Conservation (phyloP, 2,329 filamentous ascomycete genomes). For the Cytospora schulzeri region DNA sequence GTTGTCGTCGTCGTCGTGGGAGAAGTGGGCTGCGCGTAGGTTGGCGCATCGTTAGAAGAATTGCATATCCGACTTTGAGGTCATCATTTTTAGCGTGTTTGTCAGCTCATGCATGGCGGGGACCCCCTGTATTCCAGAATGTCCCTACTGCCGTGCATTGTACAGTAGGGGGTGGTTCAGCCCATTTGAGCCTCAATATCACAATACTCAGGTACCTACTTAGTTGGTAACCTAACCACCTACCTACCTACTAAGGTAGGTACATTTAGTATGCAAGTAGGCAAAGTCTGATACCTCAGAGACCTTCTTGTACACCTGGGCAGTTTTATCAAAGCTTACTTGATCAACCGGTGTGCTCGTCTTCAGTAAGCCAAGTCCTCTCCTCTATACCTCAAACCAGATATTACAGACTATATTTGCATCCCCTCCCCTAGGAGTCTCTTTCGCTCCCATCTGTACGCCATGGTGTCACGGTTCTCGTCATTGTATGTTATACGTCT, state of each 20-base stretch:
- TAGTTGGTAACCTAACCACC: no score
- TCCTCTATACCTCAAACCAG: no score
- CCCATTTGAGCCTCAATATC: neutral
- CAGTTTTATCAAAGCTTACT: no score
- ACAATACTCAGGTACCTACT: neutral
- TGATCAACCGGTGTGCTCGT: no score
- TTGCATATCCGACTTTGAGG: neutral
- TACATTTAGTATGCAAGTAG: no score
- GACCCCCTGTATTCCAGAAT: conserved; percentile 5
- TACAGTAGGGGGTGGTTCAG: neutral
- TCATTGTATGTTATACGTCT: neutral
- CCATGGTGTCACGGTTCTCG: neutral
- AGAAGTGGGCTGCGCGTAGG: neutral
- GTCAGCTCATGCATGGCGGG: conserved; percentile 11
- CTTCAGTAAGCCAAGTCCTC: no score
- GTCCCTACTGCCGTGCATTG: neutral
- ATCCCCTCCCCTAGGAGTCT: neutral
- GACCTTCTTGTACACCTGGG: no score
- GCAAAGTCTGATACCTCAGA: no score
- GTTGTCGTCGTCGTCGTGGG: neutral
- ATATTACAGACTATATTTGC: no score
- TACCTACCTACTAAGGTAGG: no score
- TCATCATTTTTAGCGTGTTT: conserved; percentile 10
- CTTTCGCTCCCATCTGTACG: neutral
- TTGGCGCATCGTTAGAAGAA: conserved; percentile 5